Percentiles rank a stretch among this genome's conserved stretches.
phyloP scores from a whole-genome alignment of 169 alveolate genomes.

The Toxoplasma gondii region DNA sequence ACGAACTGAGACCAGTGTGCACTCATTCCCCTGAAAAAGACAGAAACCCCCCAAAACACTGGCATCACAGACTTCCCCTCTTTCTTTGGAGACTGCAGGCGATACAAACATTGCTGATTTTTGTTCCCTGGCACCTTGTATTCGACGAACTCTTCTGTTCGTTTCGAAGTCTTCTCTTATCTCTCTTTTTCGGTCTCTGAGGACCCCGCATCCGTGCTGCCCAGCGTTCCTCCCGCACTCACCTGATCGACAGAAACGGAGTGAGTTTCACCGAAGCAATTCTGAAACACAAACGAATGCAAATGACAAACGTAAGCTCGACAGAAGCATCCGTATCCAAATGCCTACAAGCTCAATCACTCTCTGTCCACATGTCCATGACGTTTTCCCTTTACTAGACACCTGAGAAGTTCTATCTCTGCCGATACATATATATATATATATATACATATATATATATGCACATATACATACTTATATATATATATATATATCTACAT shows the following conservation, averaged over 20 bases:
- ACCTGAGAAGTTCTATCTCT: not conserved
- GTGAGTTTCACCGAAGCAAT: not conserved
- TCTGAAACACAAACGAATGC: not conserved
- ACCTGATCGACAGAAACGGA: not conserved
- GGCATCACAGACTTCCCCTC: too few species aligned
- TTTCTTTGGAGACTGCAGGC: too few species aligned
- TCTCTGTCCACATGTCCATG: not conserved
- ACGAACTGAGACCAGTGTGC: conserved; percentile 55
- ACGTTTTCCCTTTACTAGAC: not conserved
- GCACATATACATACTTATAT: not conserved
- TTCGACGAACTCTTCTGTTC: not conserved
- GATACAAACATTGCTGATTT: too few species aligned
- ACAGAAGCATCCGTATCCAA: not conserved
- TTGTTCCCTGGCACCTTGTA: too few species aligned
- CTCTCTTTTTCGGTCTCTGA: too few species aligned
- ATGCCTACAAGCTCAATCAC: not conserved
- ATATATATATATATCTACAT: not conserved
- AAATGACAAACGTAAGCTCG: too few species aligned
- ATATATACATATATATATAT: not conserved
- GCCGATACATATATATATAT: not conserved
- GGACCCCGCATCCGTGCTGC: too few species aligned
- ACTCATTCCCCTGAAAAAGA: conserved; percentile 52
- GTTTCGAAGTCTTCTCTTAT: not conserved
- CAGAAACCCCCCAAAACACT: not conserved
- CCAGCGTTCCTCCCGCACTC: conserved; percentile 17